Percentiles rank a stretch among this genome's conserved stretches.
These are phyloP conservation scores for Coprinopsis cinerea DNA, from an alignment of 768 basidiomycete species.

Conservation along the genomic window DNA sequence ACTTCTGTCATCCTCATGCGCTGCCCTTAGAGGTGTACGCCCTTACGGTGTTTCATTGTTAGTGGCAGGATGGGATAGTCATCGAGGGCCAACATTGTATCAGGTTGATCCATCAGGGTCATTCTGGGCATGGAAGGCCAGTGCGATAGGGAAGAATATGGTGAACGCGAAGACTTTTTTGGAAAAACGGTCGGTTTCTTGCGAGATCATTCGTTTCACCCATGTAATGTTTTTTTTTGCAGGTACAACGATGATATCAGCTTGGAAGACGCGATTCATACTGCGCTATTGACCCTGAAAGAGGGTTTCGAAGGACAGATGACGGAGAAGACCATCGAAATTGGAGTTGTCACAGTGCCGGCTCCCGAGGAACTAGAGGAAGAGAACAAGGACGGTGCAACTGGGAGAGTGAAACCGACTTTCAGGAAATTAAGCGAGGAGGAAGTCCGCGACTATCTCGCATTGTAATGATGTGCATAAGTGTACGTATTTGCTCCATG, in stretches of 20 bases:
- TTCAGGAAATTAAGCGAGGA: conserved; percentile 96
- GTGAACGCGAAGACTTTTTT: conserved; percentile 99
- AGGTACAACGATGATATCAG: conserved; percentile 99
- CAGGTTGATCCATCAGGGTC: conserved; percentile 99
- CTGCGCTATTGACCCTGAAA: conserved; percentile 93
- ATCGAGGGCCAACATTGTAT: conserved; percentile 94
- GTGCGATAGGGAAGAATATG: conserved; percentile 99
- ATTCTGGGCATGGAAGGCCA: conserved; percentile 99
- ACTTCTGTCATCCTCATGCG: conserved; percentile 22
- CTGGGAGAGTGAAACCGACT: conserved; percentile 71
- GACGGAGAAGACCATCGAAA: conserved; percentile 99
- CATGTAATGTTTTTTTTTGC: conserved; percentile 20
- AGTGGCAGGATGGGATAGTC: conserved; percentile 93
- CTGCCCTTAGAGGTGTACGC: conserved; percentile 76
- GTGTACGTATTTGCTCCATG: conserved; percentile 23
- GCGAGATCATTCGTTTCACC: conserved; percentile 14
- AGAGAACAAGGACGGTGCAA: conserved; percentile 62
- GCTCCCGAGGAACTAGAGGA: conserved; percentile 63
- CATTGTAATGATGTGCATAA: conserved; percentile 45
- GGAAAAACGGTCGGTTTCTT: conserved; percentile 80
- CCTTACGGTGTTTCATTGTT: conserved; percentile 98
- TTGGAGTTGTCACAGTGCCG: conserved; percentile 92
- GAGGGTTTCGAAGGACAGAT: conserved; percentile 99
- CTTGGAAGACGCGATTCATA: conserved; percentile 97
- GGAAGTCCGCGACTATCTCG: conserved; percentile 94